phyloP scores from a whole-genome alignment of 257 asterid species.

The Linaria vulgaris region DNA sequence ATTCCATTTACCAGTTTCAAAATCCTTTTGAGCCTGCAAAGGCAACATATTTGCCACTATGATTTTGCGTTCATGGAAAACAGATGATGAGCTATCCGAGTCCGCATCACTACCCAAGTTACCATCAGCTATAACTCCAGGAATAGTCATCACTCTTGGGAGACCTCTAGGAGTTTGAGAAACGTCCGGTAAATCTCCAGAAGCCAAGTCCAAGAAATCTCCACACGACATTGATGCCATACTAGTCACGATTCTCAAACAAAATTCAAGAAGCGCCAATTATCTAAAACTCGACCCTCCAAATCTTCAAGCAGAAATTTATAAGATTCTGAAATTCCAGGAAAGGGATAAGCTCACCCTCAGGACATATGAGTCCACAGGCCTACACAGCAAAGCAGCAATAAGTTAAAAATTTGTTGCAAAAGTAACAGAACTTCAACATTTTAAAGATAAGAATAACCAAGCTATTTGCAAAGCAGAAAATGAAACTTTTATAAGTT shows the following conservation, averaged over 20 bases:
- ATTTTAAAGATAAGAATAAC: not conserved
- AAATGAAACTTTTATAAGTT: conserved; percentile 8
- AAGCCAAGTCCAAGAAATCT: conserved; percentile 63
- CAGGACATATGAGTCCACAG: conserved; percentile 17
- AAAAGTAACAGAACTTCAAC: conserved; percentile 7
- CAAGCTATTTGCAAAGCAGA: not conserved
- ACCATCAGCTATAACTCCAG: conserved; percentile 68
- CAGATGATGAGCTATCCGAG: conserved; percentile 59
- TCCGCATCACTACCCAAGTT: conserved; percentile 60
- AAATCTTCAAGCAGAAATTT: conserved; percentile 10
- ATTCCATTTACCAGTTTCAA: conserved; percentile 58
- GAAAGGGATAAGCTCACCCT: conserved; percentile 15
- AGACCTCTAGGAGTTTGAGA: conserved; percentile 76
- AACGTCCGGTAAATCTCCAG: conserved; percentile 50
- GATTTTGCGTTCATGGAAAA: conserved; percentile 56
- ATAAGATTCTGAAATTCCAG: conserved; percentile 23
- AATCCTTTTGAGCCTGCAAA: conserved; percentile 61
- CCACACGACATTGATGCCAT: conserved; percentile 67
- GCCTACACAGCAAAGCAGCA: conserved; percentile 26
- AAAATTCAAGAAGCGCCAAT: conserved; percentile 11
- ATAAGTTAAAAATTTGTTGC: not conserved
- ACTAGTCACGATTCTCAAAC: conserved; percentile 18
- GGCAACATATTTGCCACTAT: conserved; percentile 86
- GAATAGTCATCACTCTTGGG: conserved; percentile 76
- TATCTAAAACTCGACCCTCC: not conserved